phyloP scores from a whole-genome alignment of 1,284 basidiomycete genomes.

The Volvariella surrecta region DNA sequence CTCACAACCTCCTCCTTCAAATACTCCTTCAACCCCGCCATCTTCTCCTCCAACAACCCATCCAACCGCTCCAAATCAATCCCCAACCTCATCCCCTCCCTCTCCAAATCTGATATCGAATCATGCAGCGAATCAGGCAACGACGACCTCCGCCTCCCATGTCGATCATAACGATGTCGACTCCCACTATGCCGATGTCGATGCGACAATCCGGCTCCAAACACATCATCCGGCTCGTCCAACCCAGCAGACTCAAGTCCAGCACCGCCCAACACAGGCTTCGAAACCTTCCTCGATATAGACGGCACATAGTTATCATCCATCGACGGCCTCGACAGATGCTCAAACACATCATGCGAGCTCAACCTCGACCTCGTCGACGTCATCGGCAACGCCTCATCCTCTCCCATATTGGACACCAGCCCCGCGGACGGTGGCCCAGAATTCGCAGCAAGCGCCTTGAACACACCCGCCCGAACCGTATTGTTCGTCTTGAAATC shows the following conservation, averaged over 20 bases:
- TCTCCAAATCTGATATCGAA: constrained; percentile 7
- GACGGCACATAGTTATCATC: constrained; percentile 63
- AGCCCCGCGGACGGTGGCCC: constrained; percentile 31
- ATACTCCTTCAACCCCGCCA: constrained; percentile 31
- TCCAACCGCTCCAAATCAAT: constrained; percentile 29
- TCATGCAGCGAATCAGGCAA: constrained; percentile 47
- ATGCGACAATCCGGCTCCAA: too few species aligned
- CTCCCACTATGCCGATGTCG: too few species aligned
- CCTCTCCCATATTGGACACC: too few species aligned
- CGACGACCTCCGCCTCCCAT: constrained; percentile 46
- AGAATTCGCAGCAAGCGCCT: constrained; percentile 31
- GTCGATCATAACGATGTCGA: constrained; percentile 9
- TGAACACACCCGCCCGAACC: constrained; percentile 77
- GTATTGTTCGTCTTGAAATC: constrained; percentile 76
- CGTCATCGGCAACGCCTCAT: constrained; percentile 43
- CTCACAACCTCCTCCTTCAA: not conserved
- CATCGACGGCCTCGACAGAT: constrained; percentile 57
- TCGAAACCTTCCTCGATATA: constrained; percentile 50
- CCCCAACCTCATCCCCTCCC: constrained; percentile 9
- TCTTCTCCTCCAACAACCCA: constrained; percentile 56
- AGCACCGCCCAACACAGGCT: too few species aligned
- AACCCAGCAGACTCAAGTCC: too few species aligned
- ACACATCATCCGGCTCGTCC: constrained; percentile 2
- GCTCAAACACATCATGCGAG: constrained; percentile 53
- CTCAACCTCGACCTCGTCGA: constrained; percentile 57